Base-by-base conservation (phyloP, 2,329 filamentous ascomycete species). In the Diatrype stigma region DNA sequence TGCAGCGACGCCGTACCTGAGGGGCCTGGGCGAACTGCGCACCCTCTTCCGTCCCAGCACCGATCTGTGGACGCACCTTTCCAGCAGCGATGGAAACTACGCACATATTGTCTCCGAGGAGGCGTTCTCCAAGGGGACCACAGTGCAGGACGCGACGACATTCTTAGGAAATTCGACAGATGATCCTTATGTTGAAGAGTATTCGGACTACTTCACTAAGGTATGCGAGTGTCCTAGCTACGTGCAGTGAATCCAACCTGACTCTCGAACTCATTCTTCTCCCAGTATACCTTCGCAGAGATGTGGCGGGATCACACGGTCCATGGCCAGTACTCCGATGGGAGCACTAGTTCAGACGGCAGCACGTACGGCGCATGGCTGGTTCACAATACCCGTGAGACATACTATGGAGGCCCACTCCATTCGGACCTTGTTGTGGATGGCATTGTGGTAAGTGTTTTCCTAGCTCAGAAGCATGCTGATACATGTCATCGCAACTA, bases 141-240 rank as follows among this genome's bases (percentile, higher is more conserved):
- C 71, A 1, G 82, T 86, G 0, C 83, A 86, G 59, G 83, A 86
- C 61, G 82, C 83, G 5, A 82, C 83, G 0, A 85, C 80, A 76
- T 78, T 80, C 38, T 62, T 85, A 7, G 77, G 78, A 22, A 77
- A 78, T 37, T 74, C 75, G 0, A 72, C 75, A 0, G 59, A 75
- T 11, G 79, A 82, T 59, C 68, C 77, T 0, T 86, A 86, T 57
- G 79, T 81, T 0, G 61, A 73, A 26, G 67, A 80, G 44, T 74
- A 79, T 50, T 73, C 77, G 1, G 77, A 83, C 40, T 86, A 84
- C 62, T 86, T 85, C 56, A 86, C 82, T 19, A 86, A 30, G 26
- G 26, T 30, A 30, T 30, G 26, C 10, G 6, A 30, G 10, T 10
- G 10, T 30, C 26, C 26, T 10, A 30, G 26, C 6, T 30, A 30